Evolutionary conservation across 2,329 filamentous ascomycete genomes (phyloP), one percentile per base, ranked within the genome.

Genomic region (Penicillium brasilianum): DNA sequence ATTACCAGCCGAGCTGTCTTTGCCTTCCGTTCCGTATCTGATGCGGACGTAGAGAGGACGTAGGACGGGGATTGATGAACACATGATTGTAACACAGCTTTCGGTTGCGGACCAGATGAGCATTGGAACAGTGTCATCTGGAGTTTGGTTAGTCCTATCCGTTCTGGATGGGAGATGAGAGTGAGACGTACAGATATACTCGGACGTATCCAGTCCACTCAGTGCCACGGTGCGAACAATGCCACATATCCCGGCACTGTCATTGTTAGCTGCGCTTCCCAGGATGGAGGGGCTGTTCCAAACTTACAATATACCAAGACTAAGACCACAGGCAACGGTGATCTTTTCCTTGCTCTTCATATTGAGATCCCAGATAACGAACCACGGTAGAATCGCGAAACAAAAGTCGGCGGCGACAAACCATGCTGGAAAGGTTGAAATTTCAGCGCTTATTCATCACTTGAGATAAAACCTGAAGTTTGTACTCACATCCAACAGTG

Each of bases 331-430:
- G 0, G 78, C 74, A 9, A 82, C 75, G n/a, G 80, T 72, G 25
- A 81, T 72, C 67, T 25, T 82, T 44, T 83, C 80, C 16, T 78
- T 73, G n/a, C 68, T 74, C 14, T 77, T 77, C 78, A 82, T 82
- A 34, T 79, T 76, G 8, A 82, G 61, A 0, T 75, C 73, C 78
- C 80, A 81, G 16, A 39, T 39, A 8, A 82, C 72, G 1, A 79
- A 70, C 79, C 81, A 82, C 0, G 81, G 80, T 4, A 81, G 67
- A 37, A 68, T 69, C 1, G 67, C 68, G 8, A 57, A 70, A 68
- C 63, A 62, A 43, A 69, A 66, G 41, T 71, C 67, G 32, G 61
- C 65, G 8, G 62, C 66, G n/a, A 69, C 64, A 16, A 69, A 69
- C 66, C 59, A 65, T 8, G 64, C 63, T 68, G 20, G 34, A 20